Evolutionary conservation across 495 filamentous ascomycete species (phyloP).

Genomic region (Hypoxylon fragiforme): DNA sequence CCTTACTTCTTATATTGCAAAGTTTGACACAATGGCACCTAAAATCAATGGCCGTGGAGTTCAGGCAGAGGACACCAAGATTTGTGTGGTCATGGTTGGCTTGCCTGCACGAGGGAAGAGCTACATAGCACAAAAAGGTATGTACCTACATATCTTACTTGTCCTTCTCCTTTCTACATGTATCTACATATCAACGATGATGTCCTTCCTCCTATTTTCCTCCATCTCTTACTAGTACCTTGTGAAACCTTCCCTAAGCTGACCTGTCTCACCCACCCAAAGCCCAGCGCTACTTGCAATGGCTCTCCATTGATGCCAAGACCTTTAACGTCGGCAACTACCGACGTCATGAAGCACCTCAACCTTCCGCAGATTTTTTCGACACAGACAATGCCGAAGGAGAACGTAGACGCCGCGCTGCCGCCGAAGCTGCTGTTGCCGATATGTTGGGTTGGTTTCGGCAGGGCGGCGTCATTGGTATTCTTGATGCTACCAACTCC

Average conservation of each 20-base stretch:
- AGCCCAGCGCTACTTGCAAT: constrained; percentile 95
- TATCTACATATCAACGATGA: neutral
- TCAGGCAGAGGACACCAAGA: constrained; percentile 90
- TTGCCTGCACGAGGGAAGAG: constrained; percentile 94
- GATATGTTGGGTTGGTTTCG: constrained; percentile 95
- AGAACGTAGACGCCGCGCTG: constrained; percentile 82
- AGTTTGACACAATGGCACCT: constrained; percentile 46
- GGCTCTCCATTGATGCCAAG: constrained; percentile 89
- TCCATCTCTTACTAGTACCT: neutral
- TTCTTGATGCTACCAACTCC: constrained; percentile 94
- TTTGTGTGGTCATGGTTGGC: constrained; percentile 99
- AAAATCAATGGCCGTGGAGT: constrained; percentile 52
- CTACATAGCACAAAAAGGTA: constrained; percentile 96
- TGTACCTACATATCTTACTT: neutral
- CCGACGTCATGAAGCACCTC: constrained; percentile 81
- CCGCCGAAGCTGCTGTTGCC: constrained; percentile 82
- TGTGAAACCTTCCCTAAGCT: constrained; percentile 11
- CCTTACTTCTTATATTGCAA: constrained; percentile 15
- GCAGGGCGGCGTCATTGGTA: constrained; percentile 76
- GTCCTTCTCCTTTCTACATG: neutral
- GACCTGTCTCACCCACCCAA: constrained; percentile 19
- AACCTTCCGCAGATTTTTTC: constrained; percentile 90
- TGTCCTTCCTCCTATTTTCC: constrained; percentile 7
- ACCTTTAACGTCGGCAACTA: constrained; percentile 98
- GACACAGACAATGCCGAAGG: constrained; percentile 85